Evolutionary conservation across 768 basidiomycete genomes (phyloP).

Genomic region (Trametes coccinea): DNA sequence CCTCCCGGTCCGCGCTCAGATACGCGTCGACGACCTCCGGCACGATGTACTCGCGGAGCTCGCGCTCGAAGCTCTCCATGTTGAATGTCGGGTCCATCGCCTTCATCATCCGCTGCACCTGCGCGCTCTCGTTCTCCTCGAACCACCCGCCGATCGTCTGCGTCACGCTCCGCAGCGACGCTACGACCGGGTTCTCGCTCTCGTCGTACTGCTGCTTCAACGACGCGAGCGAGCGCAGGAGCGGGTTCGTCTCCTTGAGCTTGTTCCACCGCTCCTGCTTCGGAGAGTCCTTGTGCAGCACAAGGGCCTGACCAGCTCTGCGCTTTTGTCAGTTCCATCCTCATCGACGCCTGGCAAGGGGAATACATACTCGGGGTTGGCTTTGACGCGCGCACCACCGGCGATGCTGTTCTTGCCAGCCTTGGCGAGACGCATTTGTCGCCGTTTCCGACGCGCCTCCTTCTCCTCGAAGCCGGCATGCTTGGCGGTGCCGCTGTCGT

Average conservation of each 20-base stretch:
- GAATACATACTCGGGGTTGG: slow-evolving; percentile 73
- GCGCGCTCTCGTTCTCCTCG: slow-evolving; percentile 98
- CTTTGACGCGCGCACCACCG: slow-evolving; percentile 51
- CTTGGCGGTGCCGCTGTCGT: slow-evolving; percentile 90
- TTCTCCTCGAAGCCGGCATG: slow-evolving; percentile 97
- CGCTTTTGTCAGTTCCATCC: too few species aligned
- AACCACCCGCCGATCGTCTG: slow-evolving; percentile 86
- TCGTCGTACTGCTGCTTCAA: slow-evolving; percentile 80
- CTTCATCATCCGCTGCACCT: slow-evolving; percentile 86
- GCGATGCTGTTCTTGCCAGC: slow-evolving; percentile 72
- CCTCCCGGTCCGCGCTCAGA: slow-evolving; percentile 83
- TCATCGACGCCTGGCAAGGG: too few species aligned
- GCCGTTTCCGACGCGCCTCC: slow-evolving; percentile 78
- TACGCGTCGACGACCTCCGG: slow-evolving; percentile 98
- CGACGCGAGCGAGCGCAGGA: slow-evolving; percentile 58
- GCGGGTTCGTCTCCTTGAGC: slow-evolving; percentile 77
- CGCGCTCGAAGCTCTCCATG: slow-evolving; percentile 83
- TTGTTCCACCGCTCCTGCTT: slow-evolving; percentile 79
- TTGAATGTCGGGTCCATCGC: slow-evolving; percentile 86
- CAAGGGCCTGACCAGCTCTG: slow-evolving; percentile 85
- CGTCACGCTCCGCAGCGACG: slow-evolving; percentile 79
- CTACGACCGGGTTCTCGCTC: slow-evolving; percentile 88
- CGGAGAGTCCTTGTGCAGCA: slow-evolving; percentile 80
- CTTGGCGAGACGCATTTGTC: slow-evolving; percentile 81
- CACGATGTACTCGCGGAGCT: slow-evolving; percentile 94